phyloP scores from a whole-genome alignment of 2,329 filamentous ascomycete genomes.

The Calonectria naviculata region DNA sequence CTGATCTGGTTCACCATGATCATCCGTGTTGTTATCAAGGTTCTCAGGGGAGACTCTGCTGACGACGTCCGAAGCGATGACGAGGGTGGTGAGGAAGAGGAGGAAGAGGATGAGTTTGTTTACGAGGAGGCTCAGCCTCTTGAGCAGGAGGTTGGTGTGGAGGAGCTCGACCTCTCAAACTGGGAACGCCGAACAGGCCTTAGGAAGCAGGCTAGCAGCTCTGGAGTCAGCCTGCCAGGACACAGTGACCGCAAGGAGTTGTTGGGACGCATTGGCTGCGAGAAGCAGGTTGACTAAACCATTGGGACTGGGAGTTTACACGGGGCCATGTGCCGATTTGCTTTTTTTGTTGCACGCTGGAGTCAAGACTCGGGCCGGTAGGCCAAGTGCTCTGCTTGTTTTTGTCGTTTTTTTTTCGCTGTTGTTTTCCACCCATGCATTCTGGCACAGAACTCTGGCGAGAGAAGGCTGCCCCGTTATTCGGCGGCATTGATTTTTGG shows the following conservation, averaged over 20 bases:
- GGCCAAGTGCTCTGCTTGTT: constrained; percentile 17
- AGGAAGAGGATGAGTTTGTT: constrained; percentile 64
- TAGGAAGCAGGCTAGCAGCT: constrained; percentile 64
- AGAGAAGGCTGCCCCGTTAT: background rate
- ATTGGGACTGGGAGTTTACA: constrained; percentile 31
- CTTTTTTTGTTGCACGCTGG: constrained; percentile 21
- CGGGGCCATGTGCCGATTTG: constrained; percentile 23
- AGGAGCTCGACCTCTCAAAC: constrained; percentile 74
- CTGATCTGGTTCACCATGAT: constrained; percentile 94
- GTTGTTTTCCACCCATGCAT: background rate
- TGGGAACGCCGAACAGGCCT: constrained; percentile 69
- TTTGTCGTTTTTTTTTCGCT: background rate
- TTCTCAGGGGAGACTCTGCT: constrained; percentile 79
- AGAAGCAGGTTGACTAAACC: constrained; percentile 72
- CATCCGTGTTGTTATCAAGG: constrained; percentile 81
- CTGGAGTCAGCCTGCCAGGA: constrained; percentile 74
- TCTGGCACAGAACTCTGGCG: background rate
- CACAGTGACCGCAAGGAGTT: constrained; percentile 84
- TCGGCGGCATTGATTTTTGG: constrained; percentile 1
- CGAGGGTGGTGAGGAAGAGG: constrained; percentile 72
- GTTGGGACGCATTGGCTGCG: constrained; percentile 84
- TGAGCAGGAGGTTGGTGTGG: constrained; percentile 82
- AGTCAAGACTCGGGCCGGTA: constrained; percentile 17
- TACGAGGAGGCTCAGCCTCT: constrained; percentile 68
- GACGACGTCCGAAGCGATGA: constrained; percentile 91